A percentile compares a stretch with the other conserved stretches of the same genome.
Conservation (phyloP, 1,139 yeast genomes). For the Blastobotrys malaysiensis region DNA sequence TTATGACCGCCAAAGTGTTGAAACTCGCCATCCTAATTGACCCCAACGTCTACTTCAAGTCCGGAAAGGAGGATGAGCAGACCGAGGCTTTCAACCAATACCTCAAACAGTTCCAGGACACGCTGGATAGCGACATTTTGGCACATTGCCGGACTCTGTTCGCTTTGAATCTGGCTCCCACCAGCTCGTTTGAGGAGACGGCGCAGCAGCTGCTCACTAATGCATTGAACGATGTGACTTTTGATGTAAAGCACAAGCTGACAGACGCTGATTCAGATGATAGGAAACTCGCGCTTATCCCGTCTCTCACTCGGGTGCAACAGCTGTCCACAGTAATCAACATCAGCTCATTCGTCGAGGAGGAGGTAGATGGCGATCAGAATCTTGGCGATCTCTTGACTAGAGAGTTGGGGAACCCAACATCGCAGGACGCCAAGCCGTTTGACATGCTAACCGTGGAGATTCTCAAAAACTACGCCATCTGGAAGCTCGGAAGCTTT, state of each 20-base stretch:
- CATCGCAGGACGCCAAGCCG: neutral
- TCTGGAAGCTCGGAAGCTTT: constrained; percentile 21
- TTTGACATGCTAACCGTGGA: constrained; percentile 1
- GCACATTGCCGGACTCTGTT: constrained; percentile 22
- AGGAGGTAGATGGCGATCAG: neutral
- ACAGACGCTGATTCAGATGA: constrained; percentile 10
- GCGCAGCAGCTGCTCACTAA: constrained; percentile 14
- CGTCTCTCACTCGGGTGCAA: constrained; percentile 17
- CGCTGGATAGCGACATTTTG: constrained; percentile 14
- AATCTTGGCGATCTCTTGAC: constrained; percentile 1
- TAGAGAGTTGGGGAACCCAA: neutral
- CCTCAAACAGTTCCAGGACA: constrained; percentile 23
- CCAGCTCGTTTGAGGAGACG: constrained; percentile 15
- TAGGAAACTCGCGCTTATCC: constrained; percentile 12
- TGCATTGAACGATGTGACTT: constrained; percentile 20
- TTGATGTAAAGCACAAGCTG: constrained; percentile 15
- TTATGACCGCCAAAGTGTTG: constrained; percentile 24
- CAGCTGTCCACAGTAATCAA: constrained; percentile 17
- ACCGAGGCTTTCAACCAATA: constrained; percentile 21
- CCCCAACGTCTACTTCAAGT: constrained; percentile 23
- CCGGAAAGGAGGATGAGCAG: constrained; percentile 26
- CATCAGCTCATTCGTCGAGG: constrained; percentile 14
- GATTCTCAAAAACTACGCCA: constrained; percentile 19
- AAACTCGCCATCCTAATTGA: constrained; percentile 27
- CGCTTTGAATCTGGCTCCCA: constrained; percentile 14